Percentiles rank a stretch among this genome's conserved stretches.
Conservation (phyloP, 306 rosid species). For the Castanea crenata region DNA sequence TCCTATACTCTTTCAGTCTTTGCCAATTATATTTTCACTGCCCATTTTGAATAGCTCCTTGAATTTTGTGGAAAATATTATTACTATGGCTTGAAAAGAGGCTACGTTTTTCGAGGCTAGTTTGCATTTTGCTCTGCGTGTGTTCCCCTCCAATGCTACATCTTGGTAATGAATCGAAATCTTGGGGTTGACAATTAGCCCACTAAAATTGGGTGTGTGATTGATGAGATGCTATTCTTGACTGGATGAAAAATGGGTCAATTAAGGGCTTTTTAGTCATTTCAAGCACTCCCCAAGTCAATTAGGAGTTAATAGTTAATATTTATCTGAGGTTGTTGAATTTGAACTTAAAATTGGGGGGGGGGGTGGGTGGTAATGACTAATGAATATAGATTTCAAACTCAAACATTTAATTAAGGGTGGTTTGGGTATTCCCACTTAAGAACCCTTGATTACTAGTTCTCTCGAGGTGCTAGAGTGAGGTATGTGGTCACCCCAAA, state of each 20-base stretch:
- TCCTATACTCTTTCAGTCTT: neutral
- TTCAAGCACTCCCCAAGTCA: neutral
- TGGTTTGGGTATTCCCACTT: too few species aligned
- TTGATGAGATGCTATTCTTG: neutral
- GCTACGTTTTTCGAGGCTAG: neutral
- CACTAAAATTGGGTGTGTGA: neutral
- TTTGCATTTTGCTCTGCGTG: conserved; percentile 7
- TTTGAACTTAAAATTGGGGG: too few species aligned
- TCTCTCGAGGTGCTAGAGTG: too few species aligned
- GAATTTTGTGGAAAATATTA: neutral
- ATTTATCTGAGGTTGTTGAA: too few species aligned
- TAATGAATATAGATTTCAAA: too few species aligned
- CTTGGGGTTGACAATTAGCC: conserved; percentile 2
- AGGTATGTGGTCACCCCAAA: too few species aligned
- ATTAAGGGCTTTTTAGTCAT: neutral
- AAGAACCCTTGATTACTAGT: too few species aligned
- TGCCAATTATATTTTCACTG: neutral
- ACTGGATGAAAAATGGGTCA: neutral
- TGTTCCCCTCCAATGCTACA: conserved; percentile 30
- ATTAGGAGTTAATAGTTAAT: neutral
- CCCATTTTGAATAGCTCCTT: neutral
- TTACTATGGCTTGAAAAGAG: neutral
- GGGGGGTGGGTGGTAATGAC: too few species aligned
- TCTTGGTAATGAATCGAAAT: neutral
- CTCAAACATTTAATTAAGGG: too few species aligned